These are phyloP conservation scores for Scutellaria barbata DNA, from an alignment of 257 asterid genomes.

Conservation along the genomic window DNA sequence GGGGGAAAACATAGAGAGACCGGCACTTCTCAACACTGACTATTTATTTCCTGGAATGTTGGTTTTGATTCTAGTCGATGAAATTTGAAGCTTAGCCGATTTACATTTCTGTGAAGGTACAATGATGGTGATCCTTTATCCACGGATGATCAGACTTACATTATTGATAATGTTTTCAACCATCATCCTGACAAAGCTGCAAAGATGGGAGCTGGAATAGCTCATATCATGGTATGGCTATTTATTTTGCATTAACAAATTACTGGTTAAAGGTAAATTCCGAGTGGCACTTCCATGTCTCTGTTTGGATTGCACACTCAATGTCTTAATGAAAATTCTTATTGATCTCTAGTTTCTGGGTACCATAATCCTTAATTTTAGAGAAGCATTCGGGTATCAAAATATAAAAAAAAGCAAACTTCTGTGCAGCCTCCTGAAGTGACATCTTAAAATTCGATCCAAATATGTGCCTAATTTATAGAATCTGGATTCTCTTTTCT, in stretches of 20 bases:
- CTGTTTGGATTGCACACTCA: background rate
- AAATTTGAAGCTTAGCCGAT: conserved; percentile 15
- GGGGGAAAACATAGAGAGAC: background rate
- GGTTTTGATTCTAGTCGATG: background rate
- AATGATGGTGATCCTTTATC: conserved; percentile 84
- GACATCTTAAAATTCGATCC: background rate
- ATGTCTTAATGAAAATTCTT: background rate
- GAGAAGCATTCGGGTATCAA: background rate
- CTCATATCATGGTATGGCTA: conserved; percentile 68
- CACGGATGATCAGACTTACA: conserved; percentile 77
- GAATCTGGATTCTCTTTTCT: background rate
- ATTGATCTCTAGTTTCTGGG: background rate
- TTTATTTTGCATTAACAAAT: conserved; percentile 18
- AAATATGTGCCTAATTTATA: conserved; percentile 20
- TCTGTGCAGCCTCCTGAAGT: conserved; percentile 15
- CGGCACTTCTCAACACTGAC: background rate
- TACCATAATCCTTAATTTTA: background rate
- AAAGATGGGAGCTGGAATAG: conserved; percentile 82
- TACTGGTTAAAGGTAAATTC: conserved; percentile 7
- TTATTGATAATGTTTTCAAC: conserved; percentile 71
- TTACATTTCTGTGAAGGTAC: conserved; percentile 56
- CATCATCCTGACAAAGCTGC: conserved; percentile 82
- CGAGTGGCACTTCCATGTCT: background rate
- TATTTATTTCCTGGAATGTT: conserved; percentile 23
- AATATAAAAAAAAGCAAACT: background rate